These are phyloP conservation scores for Tetrahymena malaccensis DNA, from an alignment of 73 alveolate species.

Conservation along the genomic window DNA sequence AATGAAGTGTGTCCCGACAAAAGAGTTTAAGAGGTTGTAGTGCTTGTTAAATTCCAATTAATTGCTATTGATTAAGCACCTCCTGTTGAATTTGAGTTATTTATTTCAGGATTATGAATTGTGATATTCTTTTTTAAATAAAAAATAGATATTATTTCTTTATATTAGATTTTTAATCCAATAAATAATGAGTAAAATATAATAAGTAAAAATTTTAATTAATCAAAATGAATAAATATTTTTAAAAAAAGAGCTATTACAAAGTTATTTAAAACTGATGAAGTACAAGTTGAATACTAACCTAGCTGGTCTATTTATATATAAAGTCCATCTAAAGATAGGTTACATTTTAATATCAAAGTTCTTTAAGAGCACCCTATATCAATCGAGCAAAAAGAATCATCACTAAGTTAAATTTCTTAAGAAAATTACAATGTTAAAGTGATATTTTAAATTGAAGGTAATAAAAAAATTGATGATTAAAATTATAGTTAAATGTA, in stretches of 20 bases:
- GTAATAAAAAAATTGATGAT: neutral
- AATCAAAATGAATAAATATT: no score
- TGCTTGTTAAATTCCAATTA: neutral
- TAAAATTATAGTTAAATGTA: no score
- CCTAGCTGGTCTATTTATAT: no score
- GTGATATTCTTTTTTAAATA: neutral
- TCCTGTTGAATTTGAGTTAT: neutral
- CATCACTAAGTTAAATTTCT: neutral
- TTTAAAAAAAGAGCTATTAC: no score
- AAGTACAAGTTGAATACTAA: no score
- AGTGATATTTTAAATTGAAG: neutral
- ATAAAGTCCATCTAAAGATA: no score
- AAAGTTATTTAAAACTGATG: no score
- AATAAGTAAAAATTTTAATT: no score
- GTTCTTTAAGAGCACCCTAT: neutral
- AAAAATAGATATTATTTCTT: no score
- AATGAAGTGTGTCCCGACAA: neutral
- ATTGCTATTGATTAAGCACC: neutral
- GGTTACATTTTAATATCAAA: no score
- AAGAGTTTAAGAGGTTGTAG: neutral
- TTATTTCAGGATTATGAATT: neutral
- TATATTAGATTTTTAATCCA: no score
- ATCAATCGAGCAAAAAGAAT: neutral
- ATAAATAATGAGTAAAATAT: no score
- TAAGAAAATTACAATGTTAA: neutral